phyloP scores from a whole-genome alignment of 495 filamentous ascomycete species.

The Tuber indicum region DNA sequence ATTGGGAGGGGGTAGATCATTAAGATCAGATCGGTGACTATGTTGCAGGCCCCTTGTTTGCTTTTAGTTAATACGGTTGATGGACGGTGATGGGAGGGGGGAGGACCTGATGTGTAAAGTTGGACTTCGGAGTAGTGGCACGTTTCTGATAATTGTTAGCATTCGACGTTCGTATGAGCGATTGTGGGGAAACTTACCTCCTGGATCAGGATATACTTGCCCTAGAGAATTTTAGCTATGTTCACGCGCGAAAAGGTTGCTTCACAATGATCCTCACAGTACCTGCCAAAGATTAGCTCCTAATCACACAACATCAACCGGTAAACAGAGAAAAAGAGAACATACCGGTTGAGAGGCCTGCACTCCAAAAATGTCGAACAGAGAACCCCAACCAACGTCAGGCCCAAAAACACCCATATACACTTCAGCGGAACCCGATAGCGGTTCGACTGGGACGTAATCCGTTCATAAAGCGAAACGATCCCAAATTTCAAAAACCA shows the following conservation, averaged over 20 bases:
- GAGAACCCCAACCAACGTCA: constrained; percentile 20
- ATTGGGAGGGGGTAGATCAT: constrained; percentile 31
- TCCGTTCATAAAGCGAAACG: constrained; percentile 20
- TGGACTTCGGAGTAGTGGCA: constrained; percentile 27
- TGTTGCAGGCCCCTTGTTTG: constrained; percentile 19
- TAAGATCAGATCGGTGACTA: constrained; percentile 29
- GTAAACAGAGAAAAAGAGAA: too few relatives aligned
- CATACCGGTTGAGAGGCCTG: constrained; percentile 25
- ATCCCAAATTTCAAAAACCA: constrained; percentile 37
- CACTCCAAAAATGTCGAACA: constrained; percentile 26
- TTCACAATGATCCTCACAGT: constrained; percentile 17
- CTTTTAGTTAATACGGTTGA: constrained; percentile 8
- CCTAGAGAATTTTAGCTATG: constrained; percentile 19
- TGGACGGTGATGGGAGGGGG: neutral
- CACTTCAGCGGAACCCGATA: constrained; percentile 31
- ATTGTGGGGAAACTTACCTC: constrained; percentile 14
- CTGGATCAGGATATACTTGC: constrained; percentile 30
- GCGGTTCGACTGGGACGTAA: constrained; percentile 21
- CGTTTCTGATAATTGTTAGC: constrained; percentile 3
- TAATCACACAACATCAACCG: neutral
- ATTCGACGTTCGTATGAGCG: neutral
- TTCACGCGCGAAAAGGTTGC: neutral
- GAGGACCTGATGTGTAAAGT: constrained; percentile 32
- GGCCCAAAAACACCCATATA: constrained; percentile 21
- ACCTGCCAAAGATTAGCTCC: constrained; percentile 8